Percentiles rank a stretch among this genome's conserved stretches.
Evolutionary conservation across 2,329 filamentous ascomycete species (phyloP).

Genomic region (Diaporthe destruens): DNA sequence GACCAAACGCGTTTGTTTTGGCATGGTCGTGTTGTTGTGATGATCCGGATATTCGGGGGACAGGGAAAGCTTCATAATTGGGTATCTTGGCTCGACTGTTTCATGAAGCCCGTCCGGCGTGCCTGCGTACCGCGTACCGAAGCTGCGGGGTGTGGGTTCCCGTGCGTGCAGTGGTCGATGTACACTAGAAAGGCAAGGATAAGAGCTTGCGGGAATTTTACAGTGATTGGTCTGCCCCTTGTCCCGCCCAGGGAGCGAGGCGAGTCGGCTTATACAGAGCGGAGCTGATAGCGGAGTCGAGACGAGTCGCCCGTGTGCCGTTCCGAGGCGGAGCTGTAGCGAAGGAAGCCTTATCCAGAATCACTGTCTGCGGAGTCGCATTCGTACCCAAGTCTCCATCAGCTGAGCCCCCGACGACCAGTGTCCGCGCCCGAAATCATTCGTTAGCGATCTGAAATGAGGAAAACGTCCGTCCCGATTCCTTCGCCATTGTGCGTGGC

Average conservation of each 20-base stretch:
- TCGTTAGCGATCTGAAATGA: conserved; percentile 35
- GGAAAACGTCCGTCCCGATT: conserved; percentile 31
- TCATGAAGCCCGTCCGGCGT: background rate
- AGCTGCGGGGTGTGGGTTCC: conserved; percentile 20
- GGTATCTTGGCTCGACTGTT: conserved; percentile 16
- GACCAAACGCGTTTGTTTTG: background rate
- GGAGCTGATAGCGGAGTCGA: conserved; percentile 38
- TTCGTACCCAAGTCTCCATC: conserved; percentile 31
- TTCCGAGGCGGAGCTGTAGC: conserved; percentile 37
- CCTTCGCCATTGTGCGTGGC: conserved; percentile 23
- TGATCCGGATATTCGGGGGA: background rate
- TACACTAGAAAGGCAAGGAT: conserved; percentile 14
- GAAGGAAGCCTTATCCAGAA: conserved; percentile 34
- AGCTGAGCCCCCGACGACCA: conserved; percentile 37
- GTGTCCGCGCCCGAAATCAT: conserved; percentile 28
- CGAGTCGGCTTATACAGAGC: conserved; percentile 35
- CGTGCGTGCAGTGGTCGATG: conserved; percentile 4
- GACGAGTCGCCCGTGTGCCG: conserved; percentile 36
- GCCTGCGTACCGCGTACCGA: conserved; percentile 22
- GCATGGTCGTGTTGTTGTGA: background rate
- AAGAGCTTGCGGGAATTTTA: background rate
- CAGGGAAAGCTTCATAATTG: background rate
- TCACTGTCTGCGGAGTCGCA: conserved; percentile 29
- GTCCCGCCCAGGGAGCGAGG: conserved; percentile 23
- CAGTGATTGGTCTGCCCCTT: conserved; percentile 24